Evolutionary conservation across 257 asterid species (phyloP).

Genomic region (Lycium ferocissimum): DNA sequence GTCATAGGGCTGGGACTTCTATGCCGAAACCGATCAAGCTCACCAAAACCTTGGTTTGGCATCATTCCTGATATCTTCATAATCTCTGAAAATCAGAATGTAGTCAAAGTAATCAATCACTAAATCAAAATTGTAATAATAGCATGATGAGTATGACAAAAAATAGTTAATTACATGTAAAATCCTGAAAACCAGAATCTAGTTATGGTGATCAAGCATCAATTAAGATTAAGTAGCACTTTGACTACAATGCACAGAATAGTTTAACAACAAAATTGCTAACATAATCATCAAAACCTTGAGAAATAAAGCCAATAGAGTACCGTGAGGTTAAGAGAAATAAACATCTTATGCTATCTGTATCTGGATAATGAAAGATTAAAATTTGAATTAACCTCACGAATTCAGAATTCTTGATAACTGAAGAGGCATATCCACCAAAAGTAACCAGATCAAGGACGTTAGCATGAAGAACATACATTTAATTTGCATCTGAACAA

Average conservation of each 20-base stretch:
- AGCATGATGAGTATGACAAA: background rate
- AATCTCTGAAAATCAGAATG: slow-evolving; percentile 54
- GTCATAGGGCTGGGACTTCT: slow-evolving; percentile 99
- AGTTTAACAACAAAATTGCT: background rate
- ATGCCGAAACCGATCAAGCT: slow-evolving; percentile 82
- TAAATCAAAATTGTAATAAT: background rate
- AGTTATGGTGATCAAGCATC: background rate
- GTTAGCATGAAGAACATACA: background rate
- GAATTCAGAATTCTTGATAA: background rate
- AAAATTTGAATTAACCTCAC: background rate
- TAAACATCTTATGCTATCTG: background rate
- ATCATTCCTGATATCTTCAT: slow-evolving; percentile 74
- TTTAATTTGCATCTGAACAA: background rate
- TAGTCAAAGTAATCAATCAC: slow-evolving; percentile 4
- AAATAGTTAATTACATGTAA: background rate
- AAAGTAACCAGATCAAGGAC: slow-evolving; percentile 7
- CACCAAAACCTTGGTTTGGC: slow-evolving; percentile 81
- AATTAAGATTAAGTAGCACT: background rate
- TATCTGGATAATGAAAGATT: background rate
- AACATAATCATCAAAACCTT: background rate
- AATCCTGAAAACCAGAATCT: slow-evolving; percentile 5
- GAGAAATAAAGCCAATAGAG: background rate
- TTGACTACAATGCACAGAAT: background rate
- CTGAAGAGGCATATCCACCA: background rate
- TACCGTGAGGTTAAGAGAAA: background rate